A percentile compares a stretch with the other conserved stretches of the same genome.
phyloP scores from a whole-genome alignment of 345 rosid genomes.

The Gossypium rotundifolium region DNA sequence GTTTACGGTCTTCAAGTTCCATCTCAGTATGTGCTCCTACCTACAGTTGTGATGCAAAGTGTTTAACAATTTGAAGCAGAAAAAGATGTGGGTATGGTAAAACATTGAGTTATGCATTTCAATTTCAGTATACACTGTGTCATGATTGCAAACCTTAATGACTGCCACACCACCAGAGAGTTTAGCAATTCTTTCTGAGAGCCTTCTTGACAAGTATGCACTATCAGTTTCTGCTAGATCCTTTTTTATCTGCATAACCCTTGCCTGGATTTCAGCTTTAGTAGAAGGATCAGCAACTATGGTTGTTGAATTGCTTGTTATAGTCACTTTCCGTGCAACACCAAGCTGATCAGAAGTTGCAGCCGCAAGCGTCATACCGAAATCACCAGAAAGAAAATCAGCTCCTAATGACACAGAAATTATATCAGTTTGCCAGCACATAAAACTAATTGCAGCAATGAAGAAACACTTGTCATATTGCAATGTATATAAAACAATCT shows the following conservation, averaged over 20 bases:
- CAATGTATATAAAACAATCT: neutral
- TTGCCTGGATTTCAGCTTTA: conserved; percentile 86
- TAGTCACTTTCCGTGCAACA: conserved; percentile 55
- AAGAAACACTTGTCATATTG: neutral
- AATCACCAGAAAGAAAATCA: conserved; percentile 73
- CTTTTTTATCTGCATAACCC: conserved; percentile 82
- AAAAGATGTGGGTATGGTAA: neutral
- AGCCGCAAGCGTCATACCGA: conserved; percentile 49
- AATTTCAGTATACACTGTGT: neutral
- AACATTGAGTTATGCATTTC: neutral
- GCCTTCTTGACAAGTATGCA: conserved; percentile 50
- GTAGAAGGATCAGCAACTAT: conserved; percentile 78
- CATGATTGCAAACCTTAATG: conserved; percentile 54
- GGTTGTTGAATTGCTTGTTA: conserved; percentile 72
- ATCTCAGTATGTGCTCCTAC: conserved; percentile 84
- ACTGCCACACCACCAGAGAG: conserved; percentile 87
- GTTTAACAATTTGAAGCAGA: conserved; percentile 2
- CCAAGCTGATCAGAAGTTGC: conserved; percentile 97
- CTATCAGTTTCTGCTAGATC: conserved; percentile 76
- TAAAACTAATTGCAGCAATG: neutral
- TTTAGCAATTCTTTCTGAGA: conserved; percentile 80
- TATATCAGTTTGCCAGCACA: neutral
- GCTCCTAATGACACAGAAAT: conserved; percentile 48
- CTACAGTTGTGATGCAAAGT: conserved; percentile 20
- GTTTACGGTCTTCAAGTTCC: conserved; percentile 89